Evolutionary conservation across 2,329 filamentous ascomycete species (phyloP), one percentile per base, ranked within the genome.

Genomic region (Aureobasidium subglaciale): DNA sequence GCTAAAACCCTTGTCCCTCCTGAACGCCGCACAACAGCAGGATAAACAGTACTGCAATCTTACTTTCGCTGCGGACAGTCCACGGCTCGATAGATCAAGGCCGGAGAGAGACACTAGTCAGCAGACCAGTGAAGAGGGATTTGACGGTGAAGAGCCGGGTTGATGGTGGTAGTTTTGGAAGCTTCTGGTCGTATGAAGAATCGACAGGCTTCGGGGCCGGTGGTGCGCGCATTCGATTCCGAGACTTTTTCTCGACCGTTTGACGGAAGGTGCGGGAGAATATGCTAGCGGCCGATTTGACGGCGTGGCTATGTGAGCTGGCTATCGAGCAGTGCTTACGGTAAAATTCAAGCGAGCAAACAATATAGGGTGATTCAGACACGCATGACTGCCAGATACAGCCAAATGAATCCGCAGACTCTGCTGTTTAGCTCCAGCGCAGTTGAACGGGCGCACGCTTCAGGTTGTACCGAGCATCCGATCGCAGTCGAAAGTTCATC

Each of bases 181-280:
- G 38, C 37, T 54, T 54, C 50, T 43, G 27, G 48, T 41, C 35
- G 48, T 22, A 35, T 8, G 20, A 27, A 41, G 48, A 52, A 52
- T 40, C 32, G 25, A n/a, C n/a, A 41, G 34, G 7, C 5, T 13
- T 37, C 34, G 46, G 46, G 27, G 42, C 34, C 29, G 32, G 42
- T n/a, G 13, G 32, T 29, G 34, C 34, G 16, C 37, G 20, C 30
- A 35, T 32, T 27, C 32, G 48, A 9, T 30, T 41, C 48, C 50
- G 50, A 54, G 38, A 54, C 25, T 54, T 54, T 35, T 38, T 29
- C 18, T 54, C n/a, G 22, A 43, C 35, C 48, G 48, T 41, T 52
- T 29, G 35, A 30, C 48, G 35, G 48, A 30, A 41, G 48, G 8
- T 52, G 35, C 48, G 48, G 48, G 48, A 52, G 48, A 41, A 30